Conservation (phyloP, 1,284 basidiomycete genomes). For the Peniophora sp. region DNA sequence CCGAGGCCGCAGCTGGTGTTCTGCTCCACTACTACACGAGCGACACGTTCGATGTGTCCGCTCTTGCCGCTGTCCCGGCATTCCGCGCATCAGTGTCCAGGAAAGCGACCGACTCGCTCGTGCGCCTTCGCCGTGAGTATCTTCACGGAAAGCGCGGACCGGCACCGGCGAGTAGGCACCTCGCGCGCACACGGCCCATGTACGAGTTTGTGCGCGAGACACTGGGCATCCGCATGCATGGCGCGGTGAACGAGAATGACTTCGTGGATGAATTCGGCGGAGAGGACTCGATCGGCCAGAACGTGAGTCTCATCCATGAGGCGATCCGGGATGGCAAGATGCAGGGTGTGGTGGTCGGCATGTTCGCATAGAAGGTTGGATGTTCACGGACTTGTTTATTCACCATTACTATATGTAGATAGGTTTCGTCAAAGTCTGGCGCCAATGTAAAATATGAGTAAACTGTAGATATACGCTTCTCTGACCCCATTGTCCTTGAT, state of each 20-base stretch:
- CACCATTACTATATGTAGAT: too few relatives aligned
- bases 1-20: constrained; percentile 48
- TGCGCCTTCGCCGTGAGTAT: constrained; percentile 42
- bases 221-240: constrained; percentile 69
- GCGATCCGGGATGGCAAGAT: constrained; percentile 14
- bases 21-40: constrained; percentile 52
- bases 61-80: constrained; percentile 27
- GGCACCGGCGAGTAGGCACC: constrained; percentile 51
- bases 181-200: constrained; percentile 56
- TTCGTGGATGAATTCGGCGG: constrained; percentile 51
- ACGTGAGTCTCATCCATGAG: constrained; percentile 62
- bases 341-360: neutral
- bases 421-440: too few relatives aligned
- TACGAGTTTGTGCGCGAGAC: constrained; percentile 66
- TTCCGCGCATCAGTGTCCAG: constrained; percentile 46
- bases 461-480: too few relatives aligned
- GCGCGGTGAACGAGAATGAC: constrained; percentile 51
- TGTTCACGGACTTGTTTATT: neutral
- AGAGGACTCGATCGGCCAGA: constrained; percentile 60
- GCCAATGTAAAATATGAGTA: too few relatives aligned
- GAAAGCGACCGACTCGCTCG: constrained; percentile 36
- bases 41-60: constrained; percentile 21
- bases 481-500: too few relatives aligned
- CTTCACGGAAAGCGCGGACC: constrained; percentile 44
- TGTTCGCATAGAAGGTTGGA: neutral